Evolutionary conservation across 2,329 filamentous ascomycete genomes (phyloP), one percentile per base, ranked within the genome.

Genomic region (Corinectria fuckeliana): DNA sequence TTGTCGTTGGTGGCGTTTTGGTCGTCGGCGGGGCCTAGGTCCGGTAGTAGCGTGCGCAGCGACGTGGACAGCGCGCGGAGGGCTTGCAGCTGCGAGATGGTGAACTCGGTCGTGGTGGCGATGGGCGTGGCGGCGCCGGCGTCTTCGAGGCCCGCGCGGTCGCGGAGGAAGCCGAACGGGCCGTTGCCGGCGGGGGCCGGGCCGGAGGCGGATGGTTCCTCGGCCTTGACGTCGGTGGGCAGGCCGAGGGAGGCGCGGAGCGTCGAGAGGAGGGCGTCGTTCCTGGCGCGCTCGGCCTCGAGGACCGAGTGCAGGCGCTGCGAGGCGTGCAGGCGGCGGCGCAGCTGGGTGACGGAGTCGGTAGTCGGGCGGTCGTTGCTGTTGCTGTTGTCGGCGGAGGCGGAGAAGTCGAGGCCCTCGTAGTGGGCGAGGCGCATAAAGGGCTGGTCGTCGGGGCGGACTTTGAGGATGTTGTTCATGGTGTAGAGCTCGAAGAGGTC

Each of bases 401-500:
- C 63, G 4, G 68, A 61, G 42, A 87, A 81, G 60, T 85, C 83
- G 18, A 87, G 72, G 1, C 81, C 91, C 74, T 93, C 87, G 78
- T 99, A 97, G 81, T 98, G 94, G 47, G 86, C 85, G 64, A 99
- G 80, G 52, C 90, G 82, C 64, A 98, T 88, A 87, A 91, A 97
- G 58, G 86, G 85, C 69, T 91, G 81, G 62, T 94, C 91, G 25
- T 88, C 86, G 48, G 86, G 86, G 32, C 75, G 74, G 36, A 94
- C 86, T 38, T 85, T 89, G 63, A 95, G 78, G 67, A 93, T 91
- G 73, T 97, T 97, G 65, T 92, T 84, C 80, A 99, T 82, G 50
- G 92, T 89, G 78, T 94, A 97, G 56, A 99, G 91, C 80, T 95
- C 91, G 70, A 94, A 90, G 64, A 90, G 88, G 79, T 95, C 91